Conservation (phyloP, 345 rosid genomes). For the Brassica napus region Da-Ae NC_063441.1:4613001-4613500, state of each 20-base stretch:
- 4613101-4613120: not conserved
- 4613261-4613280: not conserved
- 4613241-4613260: not conserved
- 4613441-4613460: not conserved
- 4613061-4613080: constrained; percentile 1
- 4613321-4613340: not conserved
- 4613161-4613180: constrained; percentile 1
- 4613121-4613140: not conserved
- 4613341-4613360: constrained; percentile 2
- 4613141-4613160: not conserved
- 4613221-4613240: not conserved
- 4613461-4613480: not conserved
- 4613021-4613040: constrained; percentile 10
- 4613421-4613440: not conserved
- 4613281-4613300: not conserved
- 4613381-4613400: not conserved
- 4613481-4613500: constrained; percentile 1
- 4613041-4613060: constrained; percentile 1
- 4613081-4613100: constrained; percentile 5
- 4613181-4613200: not conserved
- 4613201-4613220: not conserved
- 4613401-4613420: constrained; percentile 3
- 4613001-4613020: not conserved
- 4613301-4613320: constrained; percentile 1
- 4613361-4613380: not conserved